Evolutionary conservation across 1,284 basidiomycete genomes (phyloP), one percentile per base, ranked within the genome.

Genomic region (Crepidotus sp.): DNA sequence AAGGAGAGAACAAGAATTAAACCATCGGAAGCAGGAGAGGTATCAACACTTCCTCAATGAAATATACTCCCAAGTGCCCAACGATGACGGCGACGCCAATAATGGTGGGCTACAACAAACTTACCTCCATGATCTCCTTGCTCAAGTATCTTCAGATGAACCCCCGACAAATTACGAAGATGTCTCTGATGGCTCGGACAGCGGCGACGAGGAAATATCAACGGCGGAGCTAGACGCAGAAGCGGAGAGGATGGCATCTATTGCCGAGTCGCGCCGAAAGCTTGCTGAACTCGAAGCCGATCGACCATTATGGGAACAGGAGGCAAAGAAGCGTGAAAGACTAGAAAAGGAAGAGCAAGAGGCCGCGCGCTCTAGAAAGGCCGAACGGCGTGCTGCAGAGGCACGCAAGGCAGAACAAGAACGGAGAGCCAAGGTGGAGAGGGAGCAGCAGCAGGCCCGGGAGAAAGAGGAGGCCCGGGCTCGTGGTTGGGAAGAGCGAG

Each of bases 201-300:
- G 43, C 39, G 45, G 46, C 7, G 52, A 55, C 2, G 50, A 54
- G 8, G 44, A 42, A 18, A 32, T 38, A 1, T 41, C 32, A 9
- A 30, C 54, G 7, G 37, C 43, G 6, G 50, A 48, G 18, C 41
- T 46, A 11, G 61, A 67, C 18, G 62, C 66, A 36, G 66, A 69
- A 25, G 64, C 58, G 10, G 57, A 56, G 11, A 67, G 66, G 42
- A 62, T 58, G 45, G 70, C 69, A 9, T 64, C 62, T n/a, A 72
- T 84, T 47, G 76, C 70, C 15, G 77, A 80, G 56, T 84, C 83
- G 1, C 70, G 73, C 30, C 69, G 75, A 36, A 85, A 83, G 55
- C 67, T 84, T 41, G 76, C 73, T 6, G 78, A 83, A 50, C 70
- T 86, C 1, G 80, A 86, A 57, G 67, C 64, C 36, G 80, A 84